Percentiles rank a stretch among this genome's conserved stretches.
phyloP scores from a whole-genome alignment of 371 early-diverging fungal genomes.

The Mortierella sp. region DNA sequence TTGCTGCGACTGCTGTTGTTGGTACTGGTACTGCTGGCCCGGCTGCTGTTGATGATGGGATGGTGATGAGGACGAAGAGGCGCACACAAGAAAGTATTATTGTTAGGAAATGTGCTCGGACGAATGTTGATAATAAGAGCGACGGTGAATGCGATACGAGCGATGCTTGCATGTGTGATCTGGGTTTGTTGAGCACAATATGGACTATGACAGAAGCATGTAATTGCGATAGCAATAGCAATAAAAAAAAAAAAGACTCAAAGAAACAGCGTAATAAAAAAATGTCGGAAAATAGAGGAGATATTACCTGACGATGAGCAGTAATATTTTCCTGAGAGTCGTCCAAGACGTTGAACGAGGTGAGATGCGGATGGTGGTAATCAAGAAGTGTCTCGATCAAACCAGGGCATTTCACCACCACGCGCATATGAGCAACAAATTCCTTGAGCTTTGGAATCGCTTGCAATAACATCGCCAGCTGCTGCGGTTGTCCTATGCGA shows the following conservation, averaged over 20 bases:
- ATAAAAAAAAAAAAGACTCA: background rate
- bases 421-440: conserved; percentile 13
- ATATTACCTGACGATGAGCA: background rate
- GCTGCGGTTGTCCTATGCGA: background rate
- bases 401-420: conserved; percentile 16
- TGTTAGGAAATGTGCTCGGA: conserved; percentile 8
- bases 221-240: too few relatives aligned
- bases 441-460: conserved; percentile 21
- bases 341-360: conserved; percentile 27
- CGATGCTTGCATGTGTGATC: too few relatives aligned
- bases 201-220: too few relatives aligned
- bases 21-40: background rate
- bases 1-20: background rate
- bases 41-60: background rate
- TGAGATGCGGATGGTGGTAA: conserved; percentile 21
- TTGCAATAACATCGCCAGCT: conserved; percentile 10
- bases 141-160: too few relatives aligned
- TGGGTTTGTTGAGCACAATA: too few relatives aligned
- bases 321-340: background rate
- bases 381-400: conserved; percentile 27
- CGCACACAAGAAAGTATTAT: background rate
- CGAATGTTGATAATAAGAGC: too few relatives aligned
- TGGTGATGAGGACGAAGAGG: too few relatives aligned
- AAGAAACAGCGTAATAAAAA: background rate
- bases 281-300: too few relatives aligned